These are phyloP conservation scores for Fusarium hainanense DNA, from an alignment of 2,329 filamentous ascomycete genomes.

Conservation along the genomic window DNA sequence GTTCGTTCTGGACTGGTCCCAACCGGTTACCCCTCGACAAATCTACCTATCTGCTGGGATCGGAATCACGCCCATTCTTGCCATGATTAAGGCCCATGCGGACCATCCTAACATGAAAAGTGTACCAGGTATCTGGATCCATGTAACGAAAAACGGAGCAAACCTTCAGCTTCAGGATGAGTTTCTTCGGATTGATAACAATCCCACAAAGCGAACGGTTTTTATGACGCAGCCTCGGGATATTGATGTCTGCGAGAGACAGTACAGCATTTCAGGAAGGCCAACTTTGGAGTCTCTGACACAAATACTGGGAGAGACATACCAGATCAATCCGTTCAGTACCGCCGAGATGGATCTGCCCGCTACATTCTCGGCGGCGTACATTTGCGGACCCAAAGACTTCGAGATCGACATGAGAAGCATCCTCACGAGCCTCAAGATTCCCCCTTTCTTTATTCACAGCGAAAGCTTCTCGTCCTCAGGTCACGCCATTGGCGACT, in stretches of 20 bases:
- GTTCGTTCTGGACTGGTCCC: conserved; percentile 4
- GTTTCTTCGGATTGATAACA: background rate
- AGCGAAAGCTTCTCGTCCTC: conserved; percentile 10
- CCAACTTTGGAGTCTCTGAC: background rate
- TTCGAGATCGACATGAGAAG: background rate
- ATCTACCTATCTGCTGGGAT: conserved; percentile 8
- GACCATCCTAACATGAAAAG: background rate
- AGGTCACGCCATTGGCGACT: background rate
- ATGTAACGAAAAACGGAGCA: background rate
- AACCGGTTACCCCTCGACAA: background rate
- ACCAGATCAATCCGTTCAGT: background rate
- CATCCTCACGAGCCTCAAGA: background rate
- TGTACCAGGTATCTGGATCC: conserved; percentile 4
- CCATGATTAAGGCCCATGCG: conserved; percentile 9
- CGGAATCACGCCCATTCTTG: conserved; percentile 1
- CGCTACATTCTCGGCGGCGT: background rate
- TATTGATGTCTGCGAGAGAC: background rate
- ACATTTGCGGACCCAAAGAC: background rate
- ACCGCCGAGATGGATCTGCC: background rate
- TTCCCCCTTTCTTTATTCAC: background rate
- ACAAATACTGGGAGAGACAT: background rate
- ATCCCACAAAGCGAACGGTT: background rate
- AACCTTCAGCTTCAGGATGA: conserved; percentile 1
- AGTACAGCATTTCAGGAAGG: background rate
- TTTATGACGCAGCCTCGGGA: background rate